Conservation (phyloP, 2,329 filamentous ascomycete species). For the Aspergillus eucalypticola region DNA sequence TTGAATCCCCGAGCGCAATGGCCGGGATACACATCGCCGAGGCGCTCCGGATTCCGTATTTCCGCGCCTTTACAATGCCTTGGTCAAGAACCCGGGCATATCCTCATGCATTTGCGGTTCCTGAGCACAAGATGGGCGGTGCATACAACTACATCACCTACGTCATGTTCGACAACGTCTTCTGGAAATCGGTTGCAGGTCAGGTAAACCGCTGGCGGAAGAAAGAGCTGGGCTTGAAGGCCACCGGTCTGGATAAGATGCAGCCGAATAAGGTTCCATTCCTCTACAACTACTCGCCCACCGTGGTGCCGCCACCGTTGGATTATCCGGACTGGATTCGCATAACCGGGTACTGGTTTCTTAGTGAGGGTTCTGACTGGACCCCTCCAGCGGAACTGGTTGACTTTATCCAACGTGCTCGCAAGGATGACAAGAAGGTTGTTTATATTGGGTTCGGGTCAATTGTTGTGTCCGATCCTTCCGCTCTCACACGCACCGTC, state of each 20-base stretch:
- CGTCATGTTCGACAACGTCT: constrained; percentile 92
- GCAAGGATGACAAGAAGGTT: constrained; percentile 80
- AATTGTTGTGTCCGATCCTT: constrained; percentile 88
- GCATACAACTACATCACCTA: constrained; percentile 95
- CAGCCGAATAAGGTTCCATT: constrained; percentile 98
- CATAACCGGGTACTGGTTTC: constrained; percentile 97
- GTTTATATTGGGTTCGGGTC: constrained; percentile 98
- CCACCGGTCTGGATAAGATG: constrained; percentile 84
- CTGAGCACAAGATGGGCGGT: constrained; percentile 90
- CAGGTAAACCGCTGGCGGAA: constrained; percentile 94
- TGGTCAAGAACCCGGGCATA: constrained; percentile 96
- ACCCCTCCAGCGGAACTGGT: constrained; percentile 72
- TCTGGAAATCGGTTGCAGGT: constrained; percentile 89
- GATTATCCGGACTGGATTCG: constrained; percentile 98
- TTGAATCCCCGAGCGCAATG: constrained; percentile 96
- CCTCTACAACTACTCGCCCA: constrained; percentile 93
- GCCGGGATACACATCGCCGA: constrained; percentile 97
- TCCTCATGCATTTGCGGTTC: constrained; percentile 92
- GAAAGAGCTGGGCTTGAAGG: constrained; percentile 72
- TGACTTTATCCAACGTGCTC: constrained; percentile 80
- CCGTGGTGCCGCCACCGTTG: constrained; percentile 87
- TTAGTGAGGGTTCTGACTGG: constrained; percentile 74
- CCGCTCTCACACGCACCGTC: constrained; percentile 86
- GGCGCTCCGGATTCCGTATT: constrained; percentile 88
- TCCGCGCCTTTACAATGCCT: constrained; percentile 97